Conservation (phyloP, 352 stramenopile genomes). For the Phytophthora boehmeriae region DNA sequence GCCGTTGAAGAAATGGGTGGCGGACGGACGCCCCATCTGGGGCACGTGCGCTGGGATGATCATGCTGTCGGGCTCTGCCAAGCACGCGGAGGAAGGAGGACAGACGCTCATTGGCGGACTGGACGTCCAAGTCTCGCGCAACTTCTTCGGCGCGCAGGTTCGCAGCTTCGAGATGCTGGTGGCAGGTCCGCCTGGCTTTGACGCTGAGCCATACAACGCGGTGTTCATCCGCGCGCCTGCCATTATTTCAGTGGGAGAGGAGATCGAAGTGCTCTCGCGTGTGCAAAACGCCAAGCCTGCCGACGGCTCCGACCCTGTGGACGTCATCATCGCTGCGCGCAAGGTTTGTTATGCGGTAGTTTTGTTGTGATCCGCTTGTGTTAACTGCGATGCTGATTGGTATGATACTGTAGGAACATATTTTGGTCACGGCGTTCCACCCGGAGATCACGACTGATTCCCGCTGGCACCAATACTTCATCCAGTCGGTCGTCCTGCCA, state of each 20-base stretch:
- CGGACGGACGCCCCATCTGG: slow-evolving; percentile 87
- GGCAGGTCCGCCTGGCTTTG: slow-evolving; percentile 59
- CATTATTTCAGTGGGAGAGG: slow-evolving; percentile 91
- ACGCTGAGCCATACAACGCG: slow-evolving; percentile 86
- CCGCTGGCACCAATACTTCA: slow-evolving; percentile 96
- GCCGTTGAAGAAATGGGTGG: slow-evolving; percentile 82
- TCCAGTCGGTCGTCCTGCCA: slow-evolving; percentile 71
- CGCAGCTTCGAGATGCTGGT: slow-evolving; percentile 76
- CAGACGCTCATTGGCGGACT: slow-evolving; percentile 95
- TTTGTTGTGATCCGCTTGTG: not conserved
- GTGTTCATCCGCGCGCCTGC: slow-evolving; percentile 98
- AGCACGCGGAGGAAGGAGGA: slow-evolving; percentile 89
- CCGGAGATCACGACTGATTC: slow-evolving; percentile 94
- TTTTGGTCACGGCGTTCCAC: slow-evolving; percentile 96
- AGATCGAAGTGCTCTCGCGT: slow-evolving; percentile 92
- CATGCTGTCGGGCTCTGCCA: slow-evolving; percentile 88
- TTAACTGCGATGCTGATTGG: not conserved
- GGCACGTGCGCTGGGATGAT: slow-evolving; percentile 98
- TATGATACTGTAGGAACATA: slow-evolving; percentile 67
- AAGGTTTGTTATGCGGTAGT: slow-evolving; percentile 40
- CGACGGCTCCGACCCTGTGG: slow-evolving; percentile 75
- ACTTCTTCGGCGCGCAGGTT: slow-evolving; percentile 97
- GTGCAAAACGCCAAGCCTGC: slow-evolving; percentile 78
- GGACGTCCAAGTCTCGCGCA: slow-evolving; percentile 95
- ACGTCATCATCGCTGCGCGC: slow-evolving; percentile 83